Evolutionary conservation across 2,329 filamentous ascomycete species (phyloP), one percentile per base, ranked within the genome.

Genomic region (Aquanectria penicillioides): DNA sequence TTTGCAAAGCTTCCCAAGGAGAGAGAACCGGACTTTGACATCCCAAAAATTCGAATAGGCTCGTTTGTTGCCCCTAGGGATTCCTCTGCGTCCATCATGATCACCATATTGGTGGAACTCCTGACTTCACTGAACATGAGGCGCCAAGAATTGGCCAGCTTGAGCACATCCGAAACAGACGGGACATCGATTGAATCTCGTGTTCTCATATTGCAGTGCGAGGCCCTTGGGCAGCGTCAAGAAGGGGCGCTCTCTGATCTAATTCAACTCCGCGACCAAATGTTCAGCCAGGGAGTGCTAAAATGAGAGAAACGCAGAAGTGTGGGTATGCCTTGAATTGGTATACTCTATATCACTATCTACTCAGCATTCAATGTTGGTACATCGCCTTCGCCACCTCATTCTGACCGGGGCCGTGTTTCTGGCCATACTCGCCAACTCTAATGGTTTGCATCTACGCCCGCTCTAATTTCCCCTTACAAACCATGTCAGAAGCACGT

Each of bases 21-120:
- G 11, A 57, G 67, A 12, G 70, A 74, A 12, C 75, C 73, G 1
- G 67, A 69, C 6, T 70, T 79, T 31, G 70, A 74, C 15, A 70
- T 80, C 4, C 77, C 78, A 0, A 74, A 79, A 41, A 74, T 80
- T 12, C 73, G 74, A 4, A 73, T 81, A 5, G 79, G 79, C 2
- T 74, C 74, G 2, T 78, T 77, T 40, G 64, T 75, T 15, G 72
- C 75, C 6, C 71, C 74, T 3, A 69, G 70, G 10, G 58, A 60
- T 1, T 71, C 74, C 5, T 74, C 75, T 4, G 71, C 72, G 5
- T 67, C 74, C 7, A 71, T 77, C 65, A 65, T 76, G 38, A 62
- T 71, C 3, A 62, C 71, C 3, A 67, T 76, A 61, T 25, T 77
- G 4, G 57, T 72, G 5, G 74, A 77, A 37, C 62, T 76, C 20